Base-by-base conservation (phyloP, 177 flowering plant species). In the Telopea speciosissima region DNA sequence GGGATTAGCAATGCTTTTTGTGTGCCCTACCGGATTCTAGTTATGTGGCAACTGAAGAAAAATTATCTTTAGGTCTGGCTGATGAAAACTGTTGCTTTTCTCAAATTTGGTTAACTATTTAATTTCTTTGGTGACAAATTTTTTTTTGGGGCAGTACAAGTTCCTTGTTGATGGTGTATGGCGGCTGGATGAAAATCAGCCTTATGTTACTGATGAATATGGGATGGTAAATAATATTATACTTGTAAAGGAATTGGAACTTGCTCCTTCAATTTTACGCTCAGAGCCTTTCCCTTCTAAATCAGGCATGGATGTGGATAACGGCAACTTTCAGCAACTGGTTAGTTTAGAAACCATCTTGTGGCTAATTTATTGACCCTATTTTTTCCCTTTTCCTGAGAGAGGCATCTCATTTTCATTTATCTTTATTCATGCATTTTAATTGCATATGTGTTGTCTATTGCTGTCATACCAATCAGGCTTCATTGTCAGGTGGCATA, bases 111-210 rank as follows among this genome's bases (percentile, higher is more conserved):
- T 28, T n/a, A n/a, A n/a, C n/a, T 28, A 28, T 28, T 28, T 2
- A 4, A 28, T 28, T 28, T 28, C 31, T 16, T 49, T n/a, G 23
- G 10, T 62, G 26, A 62, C 13, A 28, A 28, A 25, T 14, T 62
- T 62, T 12, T 63, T 70, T 73, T 28, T 28, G 31, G 31, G 68
- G 71, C 82, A 83, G 85, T 83, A 73, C 61, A 83, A 81, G 44
- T 83, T 79, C 82, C 74, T 83, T 76, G 85, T 83, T 61, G 85
- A 83, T 63, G 83, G 80, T 62, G 72, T 79, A 28, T 83, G 85
- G 85, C 74, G 70, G 70, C 67, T 79, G 25, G 82, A 83, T 70
- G 76, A 75, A 28, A 77, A 77, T 11, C 69, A 73, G 23, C 73
- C 42, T 21, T 75, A 45, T 62, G 60, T 67, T 45, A 69, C 77